Conservation (phyloP, 768 basidiomycete genomes). For the Phlebiopsis flavidoalba region DNA sequence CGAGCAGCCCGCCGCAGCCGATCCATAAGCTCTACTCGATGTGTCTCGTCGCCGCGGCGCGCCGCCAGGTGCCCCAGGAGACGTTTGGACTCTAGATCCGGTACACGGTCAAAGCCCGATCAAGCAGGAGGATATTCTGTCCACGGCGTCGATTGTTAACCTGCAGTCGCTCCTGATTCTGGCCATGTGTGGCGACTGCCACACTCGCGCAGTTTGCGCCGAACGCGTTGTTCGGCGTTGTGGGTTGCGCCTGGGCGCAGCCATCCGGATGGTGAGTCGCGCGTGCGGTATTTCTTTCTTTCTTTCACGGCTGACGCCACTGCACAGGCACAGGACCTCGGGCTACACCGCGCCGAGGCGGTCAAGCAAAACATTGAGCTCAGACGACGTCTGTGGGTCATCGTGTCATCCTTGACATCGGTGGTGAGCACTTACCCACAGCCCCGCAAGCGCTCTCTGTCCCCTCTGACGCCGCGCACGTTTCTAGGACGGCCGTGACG, state of each 20-base stretch:
- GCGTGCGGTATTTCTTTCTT: neutral
- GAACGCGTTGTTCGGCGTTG: slow-evolving; percentile 75
- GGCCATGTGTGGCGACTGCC: slow-evolving; percentile 85
- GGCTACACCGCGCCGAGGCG: slow-evolving; percentile 88
- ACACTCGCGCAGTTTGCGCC: slow-evolving; percentile 86
- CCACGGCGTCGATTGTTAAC: slow-evolving; percentile 79
- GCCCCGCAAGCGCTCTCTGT: neutral
- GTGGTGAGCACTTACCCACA: slow-evolving; percentile 50
- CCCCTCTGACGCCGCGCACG: neutral
- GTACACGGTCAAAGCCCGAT: slow-evolving; percentile 82
- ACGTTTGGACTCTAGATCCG: slow-evolving; percentile 93
- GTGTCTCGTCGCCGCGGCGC: slow-evolving; percentile 86
- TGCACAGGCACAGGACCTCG: slow-evolving; percentile 88
- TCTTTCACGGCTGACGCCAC: neutral
- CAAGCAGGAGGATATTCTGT: slow-evolving; percentile 86
- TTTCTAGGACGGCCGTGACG: slow-evolving; percentile 70
- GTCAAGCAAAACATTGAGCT: slow-evolving; percentile 82
- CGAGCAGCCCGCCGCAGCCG: slow-evolving; percentile 64
- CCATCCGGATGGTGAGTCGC: slow-evolving; percentile 83
- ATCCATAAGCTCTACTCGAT: slow-evolving; percentile 86
- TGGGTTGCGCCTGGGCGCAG: slow-evolving; percentile 84
- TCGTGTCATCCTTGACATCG: slow-evolving; percentile 90
- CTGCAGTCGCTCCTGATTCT: slow-evolving; percentile 84
- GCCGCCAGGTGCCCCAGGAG: slow-evolving; percentile 74
- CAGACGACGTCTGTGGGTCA: slow-evolving; percentile 87